Conservation (phyloP, 1,284 basidiomycete species). For the Marasmius sp. region DNA sequence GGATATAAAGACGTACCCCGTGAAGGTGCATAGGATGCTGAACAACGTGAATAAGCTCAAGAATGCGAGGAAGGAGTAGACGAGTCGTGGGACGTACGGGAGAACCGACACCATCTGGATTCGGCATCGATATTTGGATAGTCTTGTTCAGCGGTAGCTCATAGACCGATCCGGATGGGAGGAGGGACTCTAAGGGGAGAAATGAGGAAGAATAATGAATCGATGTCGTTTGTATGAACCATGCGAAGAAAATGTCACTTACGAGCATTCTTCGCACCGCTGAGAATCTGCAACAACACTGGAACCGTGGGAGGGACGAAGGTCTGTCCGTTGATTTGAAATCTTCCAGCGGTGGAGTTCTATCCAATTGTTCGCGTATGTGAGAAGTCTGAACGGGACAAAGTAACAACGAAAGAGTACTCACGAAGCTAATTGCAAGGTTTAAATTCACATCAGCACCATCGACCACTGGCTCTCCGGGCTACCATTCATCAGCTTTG, state of each 20-base stretch:
- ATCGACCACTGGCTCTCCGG: conserved; percentile 22
- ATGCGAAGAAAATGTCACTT: too few relatives aligned
- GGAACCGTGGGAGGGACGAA: conserved; percentile 27
- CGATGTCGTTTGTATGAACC: too few relatives aligned
- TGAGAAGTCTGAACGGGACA: conserved; percentile 10
- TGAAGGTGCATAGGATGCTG: conserved; percentile 33
- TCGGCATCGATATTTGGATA: conserved; percentile 23
- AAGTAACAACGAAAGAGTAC: conserved; percentile 3
- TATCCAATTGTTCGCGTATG: not conserved
- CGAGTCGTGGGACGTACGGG: conserved; percentile 8
- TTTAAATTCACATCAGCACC: conserved; percentile 28
- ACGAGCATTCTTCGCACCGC: conserved; percentile 17
- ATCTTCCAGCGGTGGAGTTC: not conserved
- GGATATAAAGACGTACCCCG: conserved; percentile 19
- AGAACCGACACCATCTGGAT: conserved; percentile 11
- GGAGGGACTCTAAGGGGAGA: conserved; percentile 2
- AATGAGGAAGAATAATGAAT: too few relatives aligned
- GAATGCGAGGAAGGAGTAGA: not conserved
- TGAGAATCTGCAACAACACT: conserved; percentile 27
- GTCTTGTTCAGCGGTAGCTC: conserved; percentile 19
- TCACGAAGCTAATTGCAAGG: conserved; percentile 18
- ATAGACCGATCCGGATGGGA: conserved; percentile 23
- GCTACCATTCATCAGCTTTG: not conserved
- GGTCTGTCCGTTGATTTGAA: conserved; percentile 16
- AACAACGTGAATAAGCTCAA: not conserved